Evolutionary conservation across 805 yeast genomes (phyloP), one percentile per base, ranked within the genome.

Genomic region (Lipomyces orientalis): DNA sequence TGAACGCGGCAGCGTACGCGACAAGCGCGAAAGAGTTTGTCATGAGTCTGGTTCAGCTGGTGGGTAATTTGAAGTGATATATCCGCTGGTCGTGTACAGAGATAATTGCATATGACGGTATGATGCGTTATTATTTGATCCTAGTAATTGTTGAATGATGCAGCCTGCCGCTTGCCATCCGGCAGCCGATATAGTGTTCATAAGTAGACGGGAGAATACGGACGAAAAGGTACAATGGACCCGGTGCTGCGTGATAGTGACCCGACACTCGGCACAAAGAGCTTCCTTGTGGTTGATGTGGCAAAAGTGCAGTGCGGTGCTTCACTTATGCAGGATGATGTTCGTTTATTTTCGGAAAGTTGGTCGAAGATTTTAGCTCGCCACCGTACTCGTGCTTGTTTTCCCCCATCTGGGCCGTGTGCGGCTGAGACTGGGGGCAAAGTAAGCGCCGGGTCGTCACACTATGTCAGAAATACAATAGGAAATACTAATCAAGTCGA

Each of bases 1-100:
- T 95, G 78, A 93, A 93, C 75, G 84, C 85, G 54, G 94, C 93
- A 31, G 96, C 97, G 33, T 95, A 95, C 72, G 84, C 69, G 54
- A 43, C 79, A 61, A 86, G 94, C 61, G 70, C 83, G 54, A 90
- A 97, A 95, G 87, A 87, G 69, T 86, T 85, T 73, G 73, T 86
- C 14, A 52, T 37, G 33, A 68, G 62, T 56, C 46, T 70, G 7
- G 54, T 57, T 8, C 64, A 58, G 56, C 58, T 67, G 54, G 63
- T 62, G 35, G 12, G 49, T 5, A 65, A 65, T 33, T 7, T 62
- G 64, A 56, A 56, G 64, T 57, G 29, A n/a, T 56, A 7, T 9
- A 56, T 43, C 4, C 8, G 4, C 3, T 4, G n/a, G 1, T n/a
- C 8, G 16, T 43, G 49, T 43, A 6, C 14, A n/a, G 3, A 43